A percentile compares a stretch with the other conserved stretches of the same genome.
Conservation (phyloP, 176 grass and related monocot species). For the sorghum (Sorghum bicolor) region DNA sequence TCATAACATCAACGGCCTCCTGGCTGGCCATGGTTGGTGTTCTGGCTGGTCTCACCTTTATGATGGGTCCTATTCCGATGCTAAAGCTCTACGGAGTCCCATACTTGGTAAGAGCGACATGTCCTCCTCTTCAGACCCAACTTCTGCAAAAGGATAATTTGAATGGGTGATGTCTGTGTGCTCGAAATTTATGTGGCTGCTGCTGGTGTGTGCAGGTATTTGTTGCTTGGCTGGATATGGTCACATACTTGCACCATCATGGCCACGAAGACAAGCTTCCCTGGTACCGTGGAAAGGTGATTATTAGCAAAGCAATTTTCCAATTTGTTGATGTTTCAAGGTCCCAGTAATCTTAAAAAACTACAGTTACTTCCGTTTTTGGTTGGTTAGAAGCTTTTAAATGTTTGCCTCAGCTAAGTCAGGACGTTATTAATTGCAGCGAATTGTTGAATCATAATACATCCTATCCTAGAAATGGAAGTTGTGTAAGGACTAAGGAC, state of each 20-base stretch:
- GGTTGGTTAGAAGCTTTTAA: not conserved
- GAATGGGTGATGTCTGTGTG: not conserved
- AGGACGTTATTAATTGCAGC: not conserved
- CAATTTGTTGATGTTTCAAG: constrained; percentile 12
- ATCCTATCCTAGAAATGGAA: not conserved
- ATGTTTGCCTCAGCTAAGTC: not conserved
- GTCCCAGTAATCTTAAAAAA: not conserved
- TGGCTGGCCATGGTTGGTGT: constrained; percentile 67
- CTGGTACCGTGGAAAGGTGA: constrained; percentile 97
- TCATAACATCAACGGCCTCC: constrained; percentile 72
- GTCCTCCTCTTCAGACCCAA: not conserved
- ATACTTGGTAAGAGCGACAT: constrained; percentile 49
- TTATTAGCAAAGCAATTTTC: not conserved
- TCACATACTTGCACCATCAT: constrained; percentile 97
- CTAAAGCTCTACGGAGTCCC: constrained; percentile 82
- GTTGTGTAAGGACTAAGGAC: not conserved
- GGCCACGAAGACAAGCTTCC: constrained; percentile 89
- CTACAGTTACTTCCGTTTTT: not conserved
- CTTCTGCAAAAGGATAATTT: not conserved
- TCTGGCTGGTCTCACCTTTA: constrained; percentile 66
- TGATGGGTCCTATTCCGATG: constrained; percentile 71
- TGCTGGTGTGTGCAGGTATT: constrained; percentile 66
- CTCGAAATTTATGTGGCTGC: constrained; percentile 22
- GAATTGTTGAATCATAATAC: not conserved
- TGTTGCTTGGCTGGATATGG: constrained; percentile 90